Evolutionary conservation across 225 moss, liverwort and hornwort species (phyloP), one percentile per base, ranked within the genome.

Genomic region (Ulota crispa): DNA sequence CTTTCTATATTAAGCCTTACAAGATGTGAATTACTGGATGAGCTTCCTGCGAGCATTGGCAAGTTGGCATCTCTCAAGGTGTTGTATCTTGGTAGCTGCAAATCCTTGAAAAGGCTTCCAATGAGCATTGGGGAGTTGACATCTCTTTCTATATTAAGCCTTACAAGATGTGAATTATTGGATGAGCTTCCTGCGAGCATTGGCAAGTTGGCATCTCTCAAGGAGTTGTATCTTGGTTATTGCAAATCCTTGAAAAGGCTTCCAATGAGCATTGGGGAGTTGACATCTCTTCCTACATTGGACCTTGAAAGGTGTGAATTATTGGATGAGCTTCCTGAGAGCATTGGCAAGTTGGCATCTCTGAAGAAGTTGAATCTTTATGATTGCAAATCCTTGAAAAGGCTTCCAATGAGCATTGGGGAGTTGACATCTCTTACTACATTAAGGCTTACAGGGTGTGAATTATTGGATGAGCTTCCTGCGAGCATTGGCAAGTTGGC

Each of bases 1-100:
- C 15, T 77, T 9, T 8, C 0, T 3, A 0, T 0, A 1, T 47
- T 77, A 3, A 0, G 16, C 1, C 20, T 64, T 1, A 0, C 0
- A 19, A 3, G 26, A 32, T 77, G n/a, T 50, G 14, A 21, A 4
- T 16, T 23, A 0, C 23, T 77, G 34, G 5, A 52, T 6, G 41
- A 24, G 47, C 15, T 73, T 37, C 39, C 37, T 23, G 37, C 59
- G 21, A 73, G 14, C 7, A 73, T 57, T 6, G 39, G 32, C 7
- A 1, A 15, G 15, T 39, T 56, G 39, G 59, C 7, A 1, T 73
- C 14, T 39, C 6, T 37, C 1, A 54, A 0, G 5, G 1, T 4
- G 0, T 39, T 68, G 41, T 2, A 56, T 26, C 4, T 69, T 13
- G 1, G 2, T 0, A 2, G 14, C 1, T 60, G 30, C 4, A 6